These are phyloP conservation scores for Tolypocladium sp. DNA, from an alignment of 2,329 filamentous ascomycete species.

Conservation along the genomic window DNA sequence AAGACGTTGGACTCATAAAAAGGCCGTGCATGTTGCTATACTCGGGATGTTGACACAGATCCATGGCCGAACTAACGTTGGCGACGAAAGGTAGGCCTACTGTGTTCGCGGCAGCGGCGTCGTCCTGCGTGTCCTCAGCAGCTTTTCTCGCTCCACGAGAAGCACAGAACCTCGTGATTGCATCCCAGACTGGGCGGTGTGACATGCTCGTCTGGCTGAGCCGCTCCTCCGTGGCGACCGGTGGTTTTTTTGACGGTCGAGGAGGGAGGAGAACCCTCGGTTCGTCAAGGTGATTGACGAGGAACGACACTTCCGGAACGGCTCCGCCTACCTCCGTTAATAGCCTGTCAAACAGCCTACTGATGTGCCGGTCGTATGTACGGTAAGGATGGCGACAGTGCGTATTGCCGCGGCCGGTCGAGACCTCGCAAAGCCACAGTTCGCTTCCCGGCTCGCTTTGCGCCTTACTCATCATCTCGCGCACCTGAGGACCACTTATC, in stretches of 20 bases:
- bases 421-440: constrained; percentile 26
- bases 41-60: constrained; percentile 36
- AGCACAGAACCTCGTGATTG: constrained; percentile 12
- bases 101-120: background rate
- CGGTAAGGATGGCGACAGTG: constrained; percentile 24
- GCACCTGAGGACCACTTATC: constrained; percentile 24
- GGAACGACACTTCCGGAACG: constrained; percentile 29
- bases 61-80: constrained; percentile 13
- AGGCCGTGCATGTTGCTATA: constrained; percentile 35
- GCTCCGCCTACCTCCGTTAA: constrained; percentile 11
- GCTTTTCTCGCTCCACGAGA: background rate
- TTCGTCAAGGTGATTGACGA: constrained; percentile 40
- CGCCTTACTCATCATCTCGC: constrained; percentile 12
- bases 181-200: constrained; percentile 17
- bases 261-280: constrained; percentile 27
- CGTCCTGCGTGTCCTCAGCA: background rate
- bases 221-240: background rate
- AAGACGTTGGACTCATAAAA: constrained; percentile 30
- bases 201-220: constrained; percentile 18
- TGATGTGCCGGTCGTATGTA: constrained; percentile 23
- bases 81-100: constrained; percentile 25
- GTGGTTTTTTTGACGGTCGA: background rate
- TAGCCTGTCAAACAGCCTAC: constrained; percentile 19
- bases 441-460: constrained; percentile 17
- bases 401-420: constrained; percentile 13